phyloP scores from a whole-genome alignment of 83 land plant genomes.

The Picea abies region DNA sequence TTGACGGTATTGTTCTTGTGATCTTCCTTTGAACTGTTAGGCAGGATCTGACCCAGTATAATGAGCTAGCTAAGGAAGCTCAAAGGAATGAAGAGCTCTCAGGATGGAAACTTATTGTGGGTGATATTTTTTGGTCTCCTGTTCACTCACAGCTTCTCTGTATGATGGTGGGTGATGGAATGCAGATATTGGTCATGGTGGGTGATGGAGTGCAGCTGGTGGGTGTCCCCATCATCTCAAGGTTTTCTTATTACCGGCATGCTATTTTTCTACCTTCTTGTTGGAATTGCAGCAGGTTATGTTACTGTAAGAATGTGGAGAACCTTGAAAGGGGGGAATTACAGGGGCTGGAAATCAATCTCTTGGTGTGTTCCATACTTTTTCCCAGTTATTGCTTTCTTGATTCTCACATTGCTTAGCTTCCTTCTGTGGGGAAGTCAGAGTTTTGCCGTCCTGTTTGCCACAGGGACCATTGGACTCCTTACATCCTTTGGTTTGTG shows the following conservation, averaged over 20 bases:
- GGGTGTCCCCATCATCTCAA: slow-evolving; percentile 63
- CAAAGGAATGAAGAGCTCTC: slow-evolving; percentile 78
- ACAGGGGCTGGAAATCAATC: slow-evolving; percentile 51
- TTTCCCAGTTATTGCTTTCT: slow-evolving; percentile 71
- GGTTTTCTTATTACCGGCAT: slow-evolving; percentile 64
- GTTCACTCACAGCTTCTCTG: slow-evolving; percentile 44
- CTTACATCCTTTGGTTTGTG: slow-evolving; percentile 61
- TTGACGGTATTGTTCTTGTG: slow-evolving; percentile 68
- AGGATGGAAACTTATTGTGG: slow-evolving; percentile 75
- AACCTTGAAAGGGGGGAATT: slow-evolving; percentile 39
- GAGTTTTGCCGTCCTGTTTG: slow-evolving; percentile 60
- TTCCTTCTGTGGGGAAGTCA: slow-evolving; percentile 66
- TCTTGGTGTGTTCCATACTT: slow-evolving; percentile 66
- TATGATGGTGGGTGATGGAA: slow-evolving; percentile 70
- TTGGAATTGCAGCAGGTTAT: slow-evolving; percentile 63
- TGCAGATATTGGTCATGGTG: slow-evolving; percentile 68
- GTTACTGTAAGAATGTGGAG: slow-evolving; percentile 61
- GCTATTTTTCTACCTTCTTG: slow-evolving; percentile 59
- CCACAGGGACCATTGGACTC: slow-evolving; percentile 63
- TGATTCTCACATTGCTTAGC: slow-evolving; percentile 55
- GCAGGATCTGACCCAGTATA: slow-evolving; percentile 60
- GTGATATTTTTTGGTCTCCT: slow-evolving; percentile 64
- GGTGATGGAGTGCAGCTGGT: slow-evolving; percentile 62
- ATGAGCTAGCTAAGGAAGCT: slow-evolving; percentile 72
- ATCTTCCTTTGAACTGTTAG: slow-evolving; percentile 62